Percentiles rank a stretch among this genome's conserved stretches.
phyloP scores from a whole-genome alignment of 2,329 filamentous ascomycete species.

The Phialophora macrospora region DNA sequence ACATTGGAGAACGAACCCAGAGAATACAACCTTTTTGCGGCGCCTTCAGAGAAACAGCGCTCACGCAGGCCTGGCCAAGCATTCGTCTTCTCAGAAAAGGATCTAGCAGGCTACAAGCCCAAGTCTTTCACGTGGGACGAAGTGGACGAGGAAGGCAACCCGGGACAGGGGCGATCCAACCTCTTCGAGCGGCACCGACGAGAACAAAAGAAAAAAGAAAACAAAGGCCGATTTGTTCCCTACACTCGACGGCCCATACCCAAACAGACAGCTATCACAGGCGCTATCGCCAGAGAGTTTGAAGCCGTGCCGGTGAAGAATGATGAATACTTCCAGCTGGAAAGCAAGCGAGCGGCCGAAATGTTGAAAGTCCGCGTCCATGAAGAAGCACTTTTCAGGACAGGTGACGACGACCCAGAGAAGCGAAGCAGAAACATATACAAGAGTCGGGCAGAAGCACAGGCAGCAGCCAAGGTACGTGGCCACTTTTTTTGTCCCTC shows the following conservation, averaged over 20 bases:
- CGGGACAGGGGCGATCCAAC: constrained; percentile 50
- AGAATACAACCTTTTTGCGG: constrained; percentile 81
- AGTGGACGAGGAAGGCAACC: constrained; percentile 49
- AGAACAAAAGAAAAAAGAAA: constrained; percentile 51
- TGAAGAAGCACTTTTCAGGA: constrained; percentile 30
- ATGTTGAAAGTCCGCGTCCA: constrained; percentile 60
- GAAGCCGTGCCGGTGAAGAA: constrained; percentile 75
- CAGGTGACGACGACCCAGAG: constrained; percentile 29
- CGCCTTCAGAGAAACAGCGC: constrained; percentile 55
- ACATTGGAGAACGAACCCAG: constrained; percentile 79
- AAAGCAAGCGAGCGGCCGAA: constrained; percentile 63
- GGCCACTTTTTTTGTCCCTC: background rate
- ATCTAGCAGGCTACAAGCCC: constrained; percentile 74
- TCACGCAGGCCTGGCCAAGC: constrained; percentile 71
- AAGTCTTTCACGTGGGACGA: constrained; percentile 45
- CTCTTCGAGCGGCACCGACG: constrained; percentile 54
- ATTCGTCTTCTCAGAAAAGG: constrained; percentile 91
- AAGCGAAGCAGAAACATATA: constrained; percentile 28
- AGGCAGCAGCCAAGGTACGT: constrained; percentile 35
- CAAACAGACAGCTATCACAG: constrained; percentile 77
- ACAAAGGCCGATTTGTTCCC: constrained; percentile 62
- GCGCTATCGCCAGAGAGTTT: constrained; percentile 75
- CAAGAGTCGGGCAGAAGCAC: constrained; percentile 29
- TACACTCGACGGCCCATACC: constrained; percentile 68
- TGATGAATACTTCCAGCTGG: constrained; percentile 68